Percentiles rank a stretch among this genome's conserved stretches.
Conservation (phyloP, 768 basidiomycete species). For the Sporobolomyces phaffii region DNA sequence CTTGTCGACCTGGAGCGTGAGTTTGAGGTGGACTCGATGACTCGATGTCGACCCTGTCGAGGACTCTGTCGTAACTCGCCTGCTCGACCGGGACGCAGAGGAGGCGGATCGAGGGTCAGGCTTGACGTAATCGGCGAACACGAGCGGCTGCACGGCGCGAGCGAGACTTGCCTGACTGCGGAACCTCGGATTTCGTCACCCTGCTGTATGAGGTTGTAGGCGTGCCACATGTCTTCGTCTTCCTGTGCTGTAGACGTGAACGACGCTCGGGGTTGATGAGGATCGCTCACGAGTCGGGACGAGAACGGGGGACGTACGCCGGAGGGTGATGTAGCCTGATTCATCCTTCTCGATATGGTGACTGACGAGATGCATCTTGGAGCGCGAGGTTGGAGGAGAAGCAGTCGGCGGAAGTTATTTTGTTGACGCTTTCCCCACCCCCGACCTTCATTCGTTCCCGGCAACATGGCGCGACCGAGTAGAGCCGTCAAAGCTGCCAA, state of each 20-base stretch:
- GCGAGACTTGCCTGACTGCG: slow-evolving; percentile 27
- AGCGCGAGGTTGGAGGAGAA: background rate
- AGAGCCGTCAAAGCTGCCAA: slow-evolving; percentile 5
- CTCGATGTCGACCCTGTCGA: slow-evolving; percentile 91
- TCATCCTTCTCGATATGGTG: slow-evolving; percentile 78
- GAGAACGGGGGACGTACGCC: slow-evolving; percentile 47
- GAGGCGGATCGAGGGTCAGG: background rate
- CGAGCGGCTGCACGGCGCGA: no score
- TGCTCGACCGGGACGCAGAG: background rate
- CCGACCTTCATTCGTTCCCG: no score
- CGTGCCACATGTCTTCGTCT: slow-evolving; percentile 99
- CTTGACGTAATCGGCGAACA: background rate
- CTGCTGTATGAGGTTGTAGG: slow-evolving; percentile 86
- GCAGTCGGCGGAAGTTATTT: background rate
- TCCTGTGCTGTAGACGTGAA: slow-evolving; percentile 59
- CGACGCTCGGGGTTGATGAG: background rate
- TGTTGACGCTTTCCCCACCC: background rate
- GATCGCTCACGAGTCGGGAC: background rate
- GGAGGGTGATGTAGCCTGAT: slow-evolving; percentile 81
- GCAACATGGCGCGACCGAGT: background rate
- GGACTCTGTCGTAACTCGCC: slow-evolving; percentile 79
- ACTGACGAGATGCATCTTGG: slow-evolving; percentile 72
- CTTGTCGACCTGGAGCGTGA: slow-evolving; percentile 73
- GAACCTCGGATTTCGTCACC: slow-evolving; percentile 30
- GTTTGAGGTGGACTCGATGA: slow-evolving; percentile 72